phyloP scores from a whole-genome alignment of 495 filamentous ascomycete genomes.

The Elasticomyces elasticus region DNA sequence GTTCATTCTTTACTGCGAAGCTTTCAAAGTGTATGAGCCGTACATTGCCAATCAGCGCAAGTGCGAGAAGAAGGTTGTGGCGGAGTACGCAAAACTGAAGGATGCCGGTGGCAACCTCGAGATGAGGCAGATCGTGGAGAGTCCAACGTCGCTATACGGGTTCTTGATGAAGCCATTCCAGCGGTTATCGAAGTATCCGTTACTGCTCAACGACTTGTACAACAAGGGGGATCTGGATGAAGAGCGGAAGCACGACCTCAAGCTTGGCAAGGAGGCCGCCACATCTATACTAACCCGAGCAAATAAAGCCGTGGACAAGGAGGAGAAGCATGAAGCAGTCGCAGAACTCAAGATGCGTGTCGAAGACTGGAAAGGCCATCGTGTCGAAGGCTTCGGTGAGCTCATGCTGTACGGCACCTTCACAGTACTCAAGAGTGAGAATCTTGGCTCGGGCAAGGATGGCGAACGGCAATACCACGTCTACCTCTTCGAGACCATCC shows the following conservation, averaged over 20 bases:
- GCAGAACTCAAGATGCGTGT: conserved; percentile 74
- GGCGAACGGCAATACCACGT: conserved; percentile 72
- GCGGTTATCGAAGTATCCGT: conserved; percentile 83
- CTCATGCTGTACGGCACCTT: conserved; percentile 86
- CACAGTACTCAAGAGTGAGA: conserved; percentile 78
- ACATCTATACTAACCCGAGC: conserved; percentile 68
- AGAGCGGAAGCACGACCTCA: conserved; percentile 56
- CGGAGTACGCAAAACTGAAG: conserved; percentile 53
- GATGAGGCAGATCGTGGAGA: conserved; percentile 54
- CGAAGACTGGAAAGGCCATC: conserved; percentile 94
- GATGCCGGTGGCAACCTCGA: conserved; percentile 42
- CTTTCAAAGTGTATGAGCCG: conserved; percentile 82
- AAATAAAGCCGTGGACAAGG: conserved; percentile 80
- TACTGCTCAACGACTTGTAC: conserved; percentile 78
- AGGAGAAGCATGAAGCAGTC: conserved; percentile 68
- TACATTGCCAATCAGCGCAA: conserved; percentile 89
- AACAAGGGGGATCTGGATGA: conserved; percentile 67
- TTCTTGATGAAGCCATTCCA: conserved; percentile 97
- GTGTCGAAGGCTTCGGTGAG: conserved; percentile 80
- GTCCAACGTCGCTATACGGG: conserved; percentile 56
- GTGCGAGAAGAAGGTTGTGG: conserved; percentile 50
- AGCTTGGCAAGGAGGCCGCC: conserved; percentile 62
- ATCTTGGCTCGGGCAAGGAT: conserved; percentile 43
- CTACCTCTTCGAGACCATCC: conserved; percentile 89
- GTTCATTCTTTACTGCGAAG: conserved; percentile 68